phyloP scores from a whole-genome alignment of 2,329 filamentous ascomycete species.

The Mycosphaerella sp. region DNA sequence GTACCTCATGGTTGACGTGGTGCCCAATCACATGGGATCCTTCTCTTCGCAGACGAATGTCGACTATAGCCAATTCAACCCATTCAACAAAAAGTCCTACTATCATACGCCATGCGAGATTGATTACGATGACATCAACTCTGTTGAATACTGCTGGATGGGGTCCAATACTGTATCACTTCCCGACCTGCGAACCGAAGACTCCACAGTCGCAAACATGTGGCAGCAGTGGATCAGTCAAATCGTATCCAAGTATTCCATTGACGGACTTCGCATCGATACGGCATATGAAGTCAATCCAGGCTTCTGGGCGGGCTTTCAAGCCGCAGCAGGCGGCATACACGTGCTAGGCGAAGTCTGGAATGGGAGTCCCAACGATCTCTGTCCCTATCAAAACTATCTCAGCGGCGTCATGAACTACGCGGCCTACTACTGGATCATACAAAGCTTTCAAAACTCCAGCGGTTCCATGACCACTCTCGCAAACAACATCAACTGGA shows the following conservation, averaged over 20 bases:
- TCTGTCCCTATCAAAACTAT: slow-evolving; percentile 40
- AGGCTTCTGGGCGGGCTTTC: slow-evolving; percentile 37
- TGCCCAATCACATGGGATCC: slow-evolving; percentile 42
- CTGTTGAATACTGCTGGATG: slow-evolving; percentile 45
- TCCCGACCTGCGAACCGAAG: slow-evolving; percentile 55
- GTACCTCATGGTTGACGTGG: slow-evolving; percentile 31
- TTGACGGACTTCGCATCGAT: slow-evolving; percentile 50
- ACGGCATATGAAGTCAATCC: slow-evolving; percentile 42
- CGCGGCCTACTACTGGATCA: slow-evolving; percentile 36
- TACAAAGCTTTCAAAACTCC: slow-evolving; percentile 32
- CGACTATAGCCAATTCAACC: slow-evolving; percentile 34
- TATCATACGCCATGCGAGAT: slow-evolving; percentile 50
- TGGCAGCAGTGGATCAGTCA: slow-evolving; percentile 54
- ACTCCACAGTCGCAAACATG: slow-evolving; percentile 43
- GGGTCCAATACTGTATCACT: slow-evolving; percentile 50
- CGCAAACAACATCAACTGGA: slow-evolving; percentile 26
- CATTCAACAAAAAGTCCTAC: slow-evolving; percentile 39
- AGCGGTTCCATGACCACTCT: slow-evolving; percentile 35
- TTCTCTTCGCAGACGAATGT: slow-evolving; percentile 26
- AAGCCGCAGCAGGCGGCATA: slow-evolving; percentile 25
- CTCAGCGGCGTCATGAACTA: slow-evolving; percentile 44
- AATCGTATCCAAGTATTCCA: slow-evolving; percentile 54
- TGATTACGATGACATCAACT: slow-evolving; percentile 46
- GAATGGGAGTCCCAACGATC: slow-evolving; percentile 32
- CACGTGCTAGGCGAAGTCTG: slow-evolving; percentile 44